Percentiles rank a stretch among this genome's conserved stretches.
Conservation (phyloP, 1,284 basidiomycete species). For the Acaromyces ingoldii region DNA sequence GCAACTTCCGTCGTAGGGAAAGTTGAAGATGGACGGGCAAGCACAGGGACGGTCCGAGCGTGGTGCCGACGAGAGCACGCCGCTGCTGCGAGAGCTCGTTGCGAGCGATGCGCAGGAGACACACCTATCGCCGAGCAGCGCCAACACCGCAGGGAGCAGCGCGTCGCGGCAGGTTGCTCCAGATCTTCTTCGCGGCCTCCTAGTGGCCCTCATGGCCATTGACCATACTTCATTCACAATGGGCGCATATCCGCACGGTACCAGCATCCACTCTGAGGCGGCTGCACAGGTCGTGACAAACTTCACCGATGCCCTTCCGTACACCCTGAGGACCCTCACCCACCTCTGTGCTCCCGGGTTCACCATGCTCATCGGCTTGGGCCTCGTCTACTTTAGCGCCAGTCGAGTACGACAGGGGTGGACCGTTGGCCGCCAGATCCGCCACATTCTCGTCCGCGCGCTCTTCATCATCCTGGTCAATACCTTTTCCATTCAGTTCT, state of each 20-base stretch:
- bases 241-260: slow-evolving; percentile 30
- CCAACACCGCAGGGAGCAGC: not conserved
- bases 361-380: slow-evolving; percentile 34
- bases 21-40: too few relatives aligned
- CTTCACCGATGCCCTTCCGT: slow-evolving; percentile 20
- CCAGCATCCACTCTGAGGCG: slow-evolving; percentile 17
- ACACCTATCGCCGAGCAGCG: too few relatives aligned
- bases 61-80: too few relatives aligned
- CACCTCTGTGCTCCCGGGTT: slow-evolving; percentile 38
- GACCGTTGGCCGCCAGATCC: slow-evolving; percentile 8
- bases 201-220: slow-evolving; percentile 30
- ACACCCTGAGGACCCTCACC: slow-evolving; percentile 17
- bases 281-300: slow-evolving; percentile 14
- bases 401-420: slow-evolving; percentile 16
- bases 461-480: slow-evolving; percentile 24
- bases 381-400: slow-evolving; percentile 24
- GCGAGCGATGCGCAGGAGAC: too few relatives aligned
- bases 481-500: slow-evolving; percentile 11
- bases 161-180: slow-evolving; percentile 26
- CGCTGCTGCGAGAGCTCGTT: too few relatives aligned
- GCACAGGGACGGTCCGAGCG: too few relatives aligned
- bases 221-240: slow-evolving; percentile 29
- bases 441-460: slow-evolving; percentile 19
- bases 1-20: too few relatives aligned
- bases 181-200: slow-evolving; percentile 32